Base-by-base conservation (phyloP, 2,329 filamentous ascomycete genomes). In the Sporothrix globosa region DNA sequence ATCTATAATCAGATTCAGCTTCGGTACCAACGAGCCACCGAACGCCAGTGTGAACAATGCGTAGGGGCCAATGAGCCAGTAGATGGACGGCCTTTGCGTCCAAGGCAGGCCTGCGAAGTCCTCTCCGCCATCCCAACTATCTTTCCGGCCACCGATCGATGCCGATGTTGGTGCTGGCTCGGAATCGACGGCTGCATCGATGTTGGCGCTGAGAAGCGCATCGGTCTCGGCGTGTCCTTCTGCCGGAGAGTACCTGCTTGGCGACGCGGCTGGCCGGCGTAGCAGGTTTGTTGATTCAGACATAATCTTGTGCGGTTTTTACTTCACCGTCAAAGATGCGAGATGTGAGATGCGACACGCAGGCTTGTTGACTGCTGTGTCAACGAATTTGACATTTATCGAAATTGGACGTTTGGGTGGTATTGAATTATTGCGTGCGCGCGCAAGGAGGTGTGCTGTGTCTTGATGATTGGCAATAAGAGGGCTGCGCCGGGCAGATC, bases 11-110 rank as follows among this genome's bases (percentile, higher is more conserved):
- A 97, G 82, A 77, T 97, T 97, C 73, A 97, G 84, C 78, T 91
- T 96, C 11, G 95, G 94, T 10, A 97, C 92, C 9, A 96, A 83
- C 7, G 92, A 87, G 70, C 92, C 93, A 44, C 95, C 96, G 79
- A 96, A 95, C 0, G 94, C 93, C 69, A 96, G 83, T 0, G 93
- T 92, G 77, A 93, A 95, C 58, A 97, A 80, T 70, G 91, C 84
- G 79, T 94, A 96, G 0, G 93, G 92, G 0, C 87, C 88, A 9
- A 98, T 79, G 4, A 98, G 84, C 92, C 93, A 98, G 79, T 85
- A 92, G 68, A 96, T 87, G 61, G 88, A 90, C 17, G 90, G 90
- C 74, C 78, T 82, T 73, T 82, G 85, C 83, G 88, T 88, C 87
- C 87, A 89, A 4, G 88, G 85, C 68, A 90, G 74, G 9, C 83